phyloP scores from a whole-genome alignment of 768 basidiomycete species.

The Sutorius australiensis region DNA sequence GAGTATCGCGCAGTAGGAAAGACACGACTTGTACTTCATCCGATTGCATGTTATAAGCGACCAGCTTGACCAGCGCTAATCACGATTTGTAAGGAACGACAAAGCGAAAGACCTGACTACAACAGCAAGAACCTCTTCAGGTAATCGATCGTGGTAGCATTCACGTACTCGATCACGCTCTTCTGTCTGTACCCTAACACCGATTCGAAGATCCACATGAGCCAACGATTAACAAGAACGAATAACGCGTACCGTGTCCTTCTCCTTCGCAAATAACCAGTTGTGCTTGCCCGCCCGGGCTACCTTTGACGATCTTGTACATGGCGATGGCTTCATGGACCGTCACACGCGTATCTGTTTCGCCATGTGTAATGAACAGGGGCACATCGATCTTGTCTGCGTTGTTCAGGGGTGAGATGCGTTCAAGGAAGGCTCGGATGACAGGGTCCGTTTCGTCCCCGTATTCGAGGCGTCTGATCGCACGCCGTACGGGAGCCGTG shows the following conservation, averaged over 20 bases:
- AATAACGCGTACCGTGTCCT: slow-evolving; percentile 36
- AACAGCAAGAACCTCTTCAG: slow-evolving; percentile 34
- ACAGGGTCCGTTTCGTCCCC: slow-evolving; percentile 38
- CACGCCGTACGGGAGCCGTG: slow-evolving; percentile 36
- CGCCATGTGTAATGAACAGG: slow-evolving; percentile 40
- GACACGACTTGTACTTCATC: neutral
- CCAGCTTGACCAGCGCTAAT: neutral
- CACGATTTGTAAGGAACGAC: neutral
- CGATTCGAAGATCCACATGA: neutral
- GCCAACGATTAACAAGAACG: neutral
- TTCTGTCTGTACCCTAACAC: slow-evolving; percentile 40
- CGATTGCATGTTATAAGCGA: slow-evolving; percentile 1
- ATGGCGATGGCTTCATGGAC: slow-evolving; percentile 38
- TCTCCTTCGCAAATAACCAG: slow-evolving; percentile 40
- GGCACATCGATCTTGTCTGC: slow-evolving; percentile 36
- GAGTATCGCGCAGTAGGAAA: neutral
- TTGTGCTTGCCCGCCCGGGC: slow-evolving; percentile 28
- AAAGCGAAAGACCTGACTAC: slow-evolving; percentile 8
- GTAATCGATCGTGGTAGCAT: slow-evolving; percentile 38
- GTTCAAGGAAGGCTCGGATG: slow-evolving; percentile 36
- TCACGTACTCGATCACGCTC: slow-evolving; percentile 41
- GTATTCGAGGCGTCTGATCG: slow-evolving; percentile 36
- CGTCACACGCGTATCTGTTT: slow-evolving; percentile 38
- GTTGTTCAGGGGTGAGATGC: slow-evolving; percentile 39
- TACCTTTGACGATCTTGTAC: slow-evolving; percentile 32